phyloP scores from a whole-genome alignment of 768 basidiomycete species.

The Auricularia sp. region DNA sequence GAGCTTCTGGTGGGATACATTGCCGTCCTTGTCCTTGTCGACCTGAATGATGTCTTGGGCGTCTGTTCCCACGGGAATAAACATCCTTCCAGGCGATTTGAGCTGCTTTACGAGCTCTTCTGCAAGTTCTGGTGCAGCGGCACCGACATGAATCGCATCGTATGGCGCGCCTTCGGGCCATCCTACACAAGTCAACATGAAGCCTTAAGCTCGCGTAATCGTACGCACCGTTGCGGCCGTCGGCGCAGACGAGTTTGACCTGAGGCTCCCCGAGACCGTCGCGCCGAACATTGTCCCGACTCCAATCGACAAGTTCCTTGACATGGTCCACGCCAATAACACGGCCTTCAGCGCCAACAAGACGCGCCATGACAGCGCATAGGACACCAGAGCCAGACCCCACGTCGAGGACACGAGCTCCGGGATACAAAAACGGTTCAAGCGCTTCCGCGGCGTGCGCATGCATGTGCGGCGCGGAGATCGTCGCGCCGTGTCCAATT shows the following conservation, averaged over 20 bases:
- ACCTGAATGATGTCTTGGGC: conserved; percentile 55
- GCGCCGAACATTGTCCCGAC: conserved; percentile 50
- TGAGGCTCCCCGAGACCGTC: conserved; percentile 46
- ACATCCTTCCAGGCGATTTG: conserved; percentile 69
- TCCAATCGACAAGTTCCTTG: conserved; percentile 61
- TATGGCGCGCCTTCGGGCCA: conserved; percentile 41
- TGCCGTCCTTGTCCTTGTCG: conserved; percentile 66
- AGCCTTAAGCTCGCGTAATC: no score
- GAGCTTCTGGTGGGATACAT: conserved; percentile 49
- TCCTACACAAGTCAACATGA: conserved; percentile 12
- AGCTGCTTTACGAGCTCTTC: conserved; percentile 67
- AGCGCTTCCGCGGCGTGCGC: conserved; percentile 78
- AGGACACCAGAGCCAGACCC: conserved; percentile 86
- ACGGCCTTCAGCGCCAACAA: conserved; percentile 44
- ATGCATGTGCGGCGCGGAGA: conserved; percentile 97
- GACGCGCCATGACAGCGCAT: conserved; percentile 66
- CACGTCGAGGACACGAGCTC: conserved; percentile 74
- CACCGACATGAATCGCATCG: conserved; percentile 88
- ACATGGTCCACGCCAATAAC: conserved; percentile 92
- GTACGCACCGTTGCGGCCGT: not conserved
- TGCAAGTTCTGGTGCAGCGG: conserved; percentile 72
- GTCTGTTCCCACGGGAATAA: conserved; percentile 75
- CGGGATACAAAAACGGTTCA: conserved; percentile 57
- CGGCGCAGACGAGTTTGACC: not conserved
- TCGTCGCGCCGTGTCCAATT: conserved; percentile 82